phyloP scores from a whole-genome alignment of 768 basidiomycete species.

The Pulveroboletus sp. region DNA sequence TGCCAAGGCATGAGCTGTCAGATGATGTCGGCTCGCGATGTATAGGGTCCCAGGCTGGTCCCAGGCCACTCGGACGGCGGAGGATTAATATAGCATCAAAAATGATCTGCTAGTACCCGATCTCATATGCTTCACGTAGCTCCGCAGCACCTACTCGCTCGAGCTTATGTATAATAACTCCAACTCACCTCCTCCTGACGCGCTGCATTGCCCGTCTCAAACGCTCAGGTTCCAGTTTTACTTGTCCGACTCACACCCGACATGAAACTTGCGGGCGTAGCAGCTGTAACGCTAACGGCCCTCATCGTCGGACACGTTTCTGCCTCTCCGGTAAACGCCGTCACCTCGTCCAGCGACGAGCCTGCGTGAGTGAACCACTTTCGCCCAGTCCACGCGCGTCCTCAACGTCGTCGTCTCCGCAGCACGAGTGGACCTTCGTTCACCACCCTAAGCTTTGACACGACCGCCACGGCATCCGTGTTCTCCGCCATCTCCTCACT shows the following conservation, averaged over 20 bases:
- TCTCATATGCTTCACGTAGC: neutral
- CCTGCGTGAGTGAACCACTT: conserved; percentile 17
- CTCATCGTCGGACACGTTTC: conserved; percentile 8
- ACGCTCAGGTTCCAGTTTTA: neutral
- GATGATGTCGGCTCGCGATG: neutral
- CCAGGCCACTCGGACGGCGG: no score
- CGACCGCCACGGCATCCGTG: conserved; percentile 17
- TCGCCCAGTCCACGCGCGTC: neutral
- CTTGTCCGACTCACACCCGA: neutral
- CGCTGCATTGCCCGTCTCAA: no score
- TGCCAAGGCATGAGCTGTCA: neutral
- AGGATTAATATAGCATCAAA: neutral
- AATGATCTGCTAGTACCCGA: conserved; percentile 1
- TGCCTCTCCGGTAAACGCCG: conserved; percentile 4
- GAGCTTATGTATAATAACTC: neutral
- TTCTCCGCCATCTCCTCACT: conserved; percentile 23
- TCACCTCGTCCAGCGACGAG: conserved; percentile 11
- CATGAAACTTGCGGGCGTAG: conserved; percentile 16
- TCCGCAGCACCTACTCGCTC: conserved; percentile 19
- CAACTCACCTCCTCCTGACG: neutral
- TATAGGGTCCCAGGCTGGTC: no score
- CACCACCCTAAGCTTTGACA: conserved; percentile 20
- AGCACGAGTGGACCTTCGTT: conserved; percentile 25
- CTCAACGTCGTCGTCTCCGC: neutral
- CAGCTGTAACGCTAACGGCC: conserved; percentile 1